Base-by-base conservation (phyloP, 1,284 basidiomycete genomes). In the Golubevia sp. region DNA sequence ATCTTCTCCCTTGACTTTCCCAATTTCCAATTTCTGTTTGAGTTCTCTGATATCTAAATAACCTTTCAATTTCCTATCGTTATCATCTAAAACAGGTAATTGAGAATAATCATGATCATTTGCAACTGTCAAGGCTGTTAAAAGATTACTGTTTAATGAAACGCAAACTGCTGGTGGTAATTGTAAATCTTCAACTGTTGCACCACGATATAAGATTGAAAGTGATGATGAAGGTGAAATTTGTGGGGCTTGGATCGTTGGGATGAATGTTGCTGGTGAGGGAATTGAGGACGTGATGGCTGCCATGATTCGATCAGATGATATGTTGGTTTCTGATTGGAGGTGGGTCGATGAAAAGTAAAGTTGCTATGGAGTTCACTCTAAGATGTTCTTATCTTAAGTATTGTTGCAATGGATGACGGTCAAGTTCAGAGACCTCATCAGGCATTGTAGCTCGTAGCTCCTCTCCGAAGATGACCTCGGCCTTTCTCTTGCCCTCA, bases 41-140 rank as follows among this genome's bases (percentile, higher is more conserved):
- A 81, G 68, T 15, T 66, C 68, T 24, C 68, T 62, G 59, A 81
- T 68, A 30, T 79, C 76, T 18, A 79, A 69, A 55, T 78, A 82
- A 24, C 78, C 79, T 50, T 66, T 62, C 61, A 75, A 55, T 59
- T 73, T 73, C 5, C 68, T 66, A 49, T 74, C 69, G 56, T 48
- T 72, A 34, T 68, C 67, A 54, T 66, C 66, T 38, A 77, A 64
- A 11, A 78, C 71, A 11, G 76, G 75, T 2, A 79, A 65, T 56
- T 77, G 76, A 23, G 67, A 68, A 64, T 77, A 79, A 66, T 79
- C 75, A 60, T 79, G 73, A 62, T 79, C 76, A 38, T 75, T 66
- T 13, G 76, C 75, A 34, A 74, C 67, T 21, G 66, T 64, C 2
- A 77, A 65, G 3, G 76, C 74, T 7, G 66, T 58, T 0, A 55